Evolutionary conservation across 768 basidiomycete species (phyloP), one percentile per base, ranked within the genome.

Genomic region (Suillus alpinus): DNA sequence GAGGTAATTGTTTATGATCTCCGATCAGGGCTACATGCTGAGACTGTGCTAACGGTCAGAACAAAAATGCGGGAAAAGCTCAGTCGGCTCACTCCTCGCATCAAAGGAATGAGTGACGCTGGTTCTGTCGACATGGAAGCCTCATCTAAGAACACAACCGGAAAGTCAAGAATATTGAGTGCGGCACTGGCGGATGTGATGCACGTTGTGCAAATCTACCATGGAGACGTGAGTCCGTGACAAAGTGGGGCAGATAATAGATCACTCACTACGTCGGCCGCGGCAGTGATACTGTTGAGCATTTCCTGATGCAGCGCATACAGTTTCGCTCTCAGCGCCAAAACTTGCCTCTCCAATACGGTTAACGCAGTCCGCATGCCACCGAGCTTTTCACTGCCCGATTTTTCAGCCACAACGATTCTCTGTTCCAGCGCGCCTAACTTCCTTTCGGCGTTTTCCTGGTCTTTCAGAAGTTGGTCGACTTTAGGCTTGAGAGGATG

Each of bases 91-190:
- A 94, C 92, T 10, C 95, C 95, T 83, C 92, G 94, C 90, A 94
- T 96, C 46, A 98, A 77, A 0, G 95, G 93, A 66, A 98, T 89
- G 59, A 96, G 77, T 20, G 93, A 91, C 26, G 93, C 88, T 12
- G 95, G 94, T 74, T 98, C 95, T 2, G 94, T 96, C 36, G 92
- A 94, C 94, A 97, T 96, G 8, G 92, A 93, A 1, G 95, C 95
- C 73, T 98, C 95, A 69, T 98, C 95, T 14, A 97, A 75, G 67
- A 96, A 95, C 2, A 97, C 94, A 36, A 96, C 84, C 3, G 95
- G 95, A 68, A 97, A 95, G 70, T 97, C 95, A 18, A 86, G 80
- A 7, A 88, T 82, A 61, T 85, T 84, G 58, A 95, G 74, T 0
- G 84, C 79, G 20, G 75, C 71, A 23, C 84, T 86, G 10, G 87